Conservation (phyloP, 225 moss, liverwort and hornwort genomes). For the Sphagnum contortum region DNA sequence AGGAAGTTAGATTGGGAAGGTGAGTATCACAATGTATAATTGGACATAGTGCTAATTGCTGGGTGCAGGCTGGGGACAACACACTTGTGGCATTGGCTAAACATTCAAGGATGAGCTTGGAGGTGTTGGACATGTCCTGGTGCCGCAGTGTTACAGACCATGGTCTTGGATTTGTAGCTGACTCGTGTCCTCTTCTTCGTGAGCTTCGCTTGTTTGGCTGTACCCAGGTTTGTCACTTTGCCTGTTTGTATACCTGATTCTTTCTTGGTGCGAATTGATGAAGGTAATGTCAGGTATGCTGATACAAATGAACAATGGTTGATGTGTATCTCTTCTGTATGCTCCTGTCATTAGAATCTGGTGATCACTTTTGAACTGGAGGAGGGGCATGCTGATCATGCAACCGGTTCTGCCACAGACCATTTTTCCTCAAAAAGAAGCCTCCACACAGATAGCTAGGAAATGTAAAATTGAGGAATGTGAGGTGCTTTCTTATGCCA, state of each 20-base stretch:
- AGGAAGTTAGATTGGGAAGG: no score
- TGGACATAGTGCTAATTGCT: no score
- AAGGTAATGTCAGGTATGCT: neutral
- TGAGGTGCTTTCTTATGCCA: no score
- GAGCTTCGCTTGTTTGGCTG: slow-evolving; percentile 43
- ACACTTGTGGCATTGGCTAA: slow-evolving; percentile 31
- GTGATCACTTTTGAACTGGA: no score
- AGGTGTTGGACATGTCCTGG: slow-evolving; percentile 41
- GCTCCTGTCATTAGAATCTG: no score
- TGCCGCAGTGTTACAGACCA: slow-evolving; percentile 37
- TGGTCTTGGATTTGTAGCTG: slow-evolving; percentile 38
- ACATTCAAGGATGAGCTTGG: slow-evolving; percentile 18
- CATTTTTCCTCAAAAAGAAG: no score
- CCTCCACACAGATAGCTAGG: no score
- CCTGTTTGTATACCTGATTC: neutral
- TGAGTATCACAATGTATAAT: no score
- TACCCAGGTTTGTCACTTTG: slow-evolving; percentile 28
- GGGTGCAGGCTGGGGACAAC: slow-evolving; percentile 26
- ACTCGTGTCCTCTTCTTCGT: slow-evolving; percentile 22
- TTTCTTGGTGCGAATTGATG: no score
- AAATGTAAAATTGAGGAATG: no score
- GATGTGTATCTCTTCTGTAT: neutral
- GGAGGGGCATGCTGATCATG: no score
- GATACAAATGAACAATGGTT: neutral
- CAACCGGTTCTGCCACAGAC: no score